Evolutionary conservation across 2,329 filamentous ascomycete genomes (phyloP).

Genomic region (Pestalotiopsis sp.): DNA sequence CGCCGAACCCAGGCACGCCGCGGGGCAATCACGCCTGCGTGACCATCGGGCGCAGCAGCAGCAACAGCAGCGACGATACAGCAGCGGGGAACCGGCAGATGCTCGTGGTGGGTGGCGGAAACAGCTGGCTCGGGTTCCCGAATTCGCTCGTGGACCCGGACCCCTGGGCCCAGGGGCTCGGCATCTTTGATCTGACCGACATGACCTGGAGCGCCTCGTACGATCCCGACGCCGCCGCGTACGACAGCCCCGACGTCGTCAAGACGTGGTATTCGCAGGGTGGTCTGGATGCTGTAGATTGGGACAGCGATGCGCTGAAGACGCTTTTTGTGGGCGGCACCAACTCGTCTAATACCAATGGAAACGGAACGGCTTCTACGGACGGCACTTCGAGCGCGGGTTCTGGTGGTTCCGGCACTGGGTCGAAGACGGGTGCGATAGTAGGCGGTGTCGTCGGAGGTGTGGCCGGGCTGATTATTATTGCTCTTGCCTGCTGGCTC

Average conservation of each 20-base stretch:
- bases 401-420: background rate
- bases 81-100: slow-evolving; percentile 34
- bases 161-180: slow-evolving; percentile 38
- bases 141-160: slow-evolving; percentile 29
- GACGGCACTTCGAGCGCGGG: background rate
- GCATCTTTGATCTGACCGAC: slow-evolving; percentile 41
- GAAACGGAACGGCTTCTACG: slow-evolving; percentile 12
- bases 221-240: slow-evolving; percentile 34
- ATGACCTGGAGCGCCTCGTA: slow-evolving; percentile 37
- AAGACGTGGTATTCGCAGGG: slow-evolving; percentile 36
- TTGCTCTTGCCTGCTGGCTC: background rate
- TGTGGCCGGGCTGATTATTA: slow-evolving; percentile 16
- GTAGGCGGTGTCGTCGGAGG: slow-evolving; percentile 29
- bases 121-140: slow-evolving; percentile 25
- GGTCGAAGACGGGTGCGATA: slow-evolving; percentile 18
- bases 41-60: slow-evolving; percentile 28
- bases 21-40: slow-evolving; percentile 37
- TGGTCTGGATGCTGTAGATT: slow-evolving; percentile 27
- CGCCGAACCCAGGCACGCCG: slow-evolving; percentile 22
- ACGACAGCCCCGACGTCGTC: slow-evolving; percentile 34
- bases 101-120: slow-evolving; percentile 39
- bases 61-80: background rate
- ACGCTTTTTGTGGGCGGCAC: slow-evolving; percentile 26
- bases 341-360: slow-evolving; percentile 13
- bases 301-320: slow-evolving; percentile 27